A percentile compares a stretch with the other conserved stretches of the same genome.
phyloP scores from a whole-genome alignment of 2,329 filamentous ascomycete genomes.

The Fusarium oligoseptatum region DNA sequence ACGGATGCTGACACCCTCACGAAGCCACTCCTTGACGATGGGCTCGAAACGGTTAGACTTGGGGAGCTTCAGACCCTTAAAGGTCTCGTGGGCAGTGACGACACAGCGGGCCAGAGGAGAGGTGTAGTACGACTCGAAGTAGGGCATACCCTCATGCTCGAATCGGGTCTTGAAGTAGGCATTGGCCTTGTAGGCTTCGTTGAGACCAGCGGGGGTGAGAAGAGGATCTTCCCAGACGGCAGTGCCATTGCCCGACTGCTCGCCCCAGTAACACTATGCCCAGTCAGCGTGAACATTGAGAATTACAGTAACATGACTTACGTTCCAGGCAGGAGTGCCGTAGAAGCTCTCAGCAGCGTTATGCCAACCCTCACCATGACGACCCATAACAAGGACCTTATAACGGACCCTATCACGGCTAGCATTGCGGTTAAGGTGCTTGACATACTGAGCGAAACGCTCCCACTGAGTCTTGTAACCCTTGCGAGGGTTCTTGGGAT shows the following conservation, averaged over 20 bases:
- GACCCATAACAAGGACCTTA: constrained; percentile 76
- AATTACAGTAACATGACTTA: constrained; percentile 49
- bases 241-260: constrained; percentile 73
- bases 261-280: constrained; percentile 73
- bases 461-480: constrained; percentile 71
- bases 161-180: constrained; percentile 70
- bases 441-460: constrained; percentile 71
- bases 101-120: constrained; percentile 74
- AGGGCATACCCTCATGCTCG: constrained; percentile 65
- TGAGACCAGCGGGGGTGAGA: constrained; percentile 68
- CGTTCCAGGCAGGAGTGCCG: constrained; percentile 78
- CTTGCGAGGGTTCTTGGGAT: constrained; percentile 54
- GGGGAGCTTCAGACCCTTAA: constrained; percentile 66
- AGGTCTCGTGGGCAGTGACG: constrained; percentile 73
- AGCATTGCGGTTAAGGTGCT: constrained; percentile 62
- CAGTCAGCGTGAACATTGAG: not conserved
- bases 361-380: constrained; percentile 77
- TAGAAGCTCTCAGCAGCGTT: constrained; percentile 75
- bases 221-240: constrained; percentile 73
- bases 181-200: constrained; percentile 70
- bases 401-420: constrained; percentile 65
- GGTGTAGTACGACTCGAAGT: constrained; percentile 74
- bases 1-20: constrained; percentile 76
- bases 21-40: constrained; percentile 72
- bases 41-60: constrained; percentile 66